These are phyloP conservation scores for Xylariaceae sp. DNA, from an alignment of 2,329 filamentous ascomycete species.

Conservation along the genomic window DNA sequence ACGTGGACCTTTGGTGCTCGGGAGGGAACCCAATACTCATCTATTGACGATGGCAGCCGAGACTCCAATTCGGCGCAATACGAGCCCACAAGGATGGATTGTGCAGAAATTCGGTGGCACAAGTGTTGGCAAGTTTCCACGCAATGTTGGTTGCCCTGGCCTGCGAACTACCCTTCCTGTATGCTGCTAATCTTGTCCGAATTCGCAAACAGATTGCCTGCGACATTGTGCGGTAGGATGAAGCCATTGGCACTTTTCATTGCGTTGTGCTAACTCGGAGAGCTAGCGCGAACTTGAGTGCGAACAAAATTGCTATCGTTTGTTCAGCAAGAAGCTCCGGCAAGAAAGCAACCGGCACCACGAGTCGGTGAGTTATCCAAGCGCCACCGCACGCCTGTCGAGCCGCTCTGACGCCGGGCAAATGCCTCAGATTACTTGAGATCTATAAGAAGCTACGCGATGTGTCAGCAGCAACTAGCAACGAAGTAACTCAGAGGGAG, in stretches of 20 bases:
- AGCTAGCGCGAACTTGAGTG: constrained; percentile 62
- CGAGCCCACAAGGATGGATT: constrained; percentile 67
- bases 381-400: not conserved
- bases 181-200: constrained; percentile 17
- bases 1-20: no score
- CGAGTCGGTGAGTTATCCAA: constrained; percentile 75
- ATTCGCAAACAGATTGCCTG: constrained; percentile 59
- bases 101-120: constrained; percentile 97
- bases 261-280: constrained; percentile 24
- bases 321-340: constrained; percentile 95
- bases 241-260: constrained; percentile 25
- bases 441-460: constrained; percentile 63
- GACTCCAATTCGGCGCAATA: constrained; percentile 35
- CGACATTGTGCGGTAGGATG: constrained; percentile 68
- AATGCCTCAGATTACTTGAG: constrained; percentile 57
- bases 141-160: constrained; percentile 58
- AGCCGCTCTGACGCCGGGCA: constrained; percentile 21
- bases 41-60: constrained; percentile 28
- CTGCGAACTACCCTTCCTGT: not conserved
- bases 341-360: constrained; percentile 93
- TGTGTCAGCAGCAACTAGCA: constrained; percentile 59
- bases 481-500: constrained; percentile 57
- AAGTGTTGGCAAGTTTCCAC: constrained; percentile 91
- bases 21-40: no score
- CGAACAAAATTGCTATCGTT: constrained; percentile 84